Evolutionary conservation across 1,284 basidiomycete species (phyloP), one percentile per base, ranked within the genome.

Genomic region (Papiliotrema terrestris): DNA sequence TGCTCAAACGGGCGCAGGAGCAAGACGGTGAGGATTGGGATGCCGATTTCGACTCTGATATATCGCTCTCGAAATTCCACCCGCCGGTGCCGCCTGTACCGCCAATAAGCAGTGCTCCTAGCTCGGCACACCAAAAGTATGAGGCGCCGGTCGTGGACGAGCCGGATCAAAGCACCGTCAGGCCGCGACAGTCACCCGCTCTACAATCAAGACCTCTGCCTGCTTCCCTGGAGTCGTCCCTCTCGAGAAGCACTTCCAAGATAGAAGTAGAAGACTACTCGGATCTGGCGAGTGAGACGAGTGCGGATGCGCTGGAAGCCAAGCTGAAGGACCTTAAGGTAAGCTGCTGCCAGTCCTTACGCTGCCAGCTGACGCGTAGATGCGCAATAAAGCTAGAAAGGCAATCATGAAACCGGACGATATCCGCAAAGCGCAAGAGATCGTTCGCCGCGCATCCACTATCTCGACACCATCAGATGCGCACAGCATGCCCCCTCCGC

Each of bases 21-120:
- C 60, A 58, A 36, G 56, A 51, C 13, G 69, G 58, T n/a, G 67
- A 67, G 47, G 66, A 61, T 44, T 98, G 95, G 93, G 95, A 98
- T 69, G 89, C 92, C 63, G 95, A 98, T 72, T 98, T 98, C 68
- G 92, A 93, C 67, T 91, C 91, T 58, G 92, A 88, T 2, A 92
- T 94, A 26, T 68, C 67, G 1, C 49, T 72, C 11, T 61, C 73
- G 2, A 70, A 66, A 45, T 45, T 70, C 5, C 52, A 56, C 15
- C 54, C 65, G 66, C 39, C 60, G 14, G 15, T 6, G 14, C 17
- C 19, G 5, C 38, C 29, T 50, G 17, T 15, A 1, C 43, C 26
- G 13, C 20, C 43, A 46, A 32, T 23, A n/a, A 13, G 23, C 20
- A 8, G 14, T 26, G n/a, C 23, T 5, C 51, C 37, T 42, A 5